Evolutionary conservation across 2,329 filamentous ascomycete species (phyloP), one percentile per base, ranked within the genome.

Genomic region (Trichoderma hamatum): DNA sequence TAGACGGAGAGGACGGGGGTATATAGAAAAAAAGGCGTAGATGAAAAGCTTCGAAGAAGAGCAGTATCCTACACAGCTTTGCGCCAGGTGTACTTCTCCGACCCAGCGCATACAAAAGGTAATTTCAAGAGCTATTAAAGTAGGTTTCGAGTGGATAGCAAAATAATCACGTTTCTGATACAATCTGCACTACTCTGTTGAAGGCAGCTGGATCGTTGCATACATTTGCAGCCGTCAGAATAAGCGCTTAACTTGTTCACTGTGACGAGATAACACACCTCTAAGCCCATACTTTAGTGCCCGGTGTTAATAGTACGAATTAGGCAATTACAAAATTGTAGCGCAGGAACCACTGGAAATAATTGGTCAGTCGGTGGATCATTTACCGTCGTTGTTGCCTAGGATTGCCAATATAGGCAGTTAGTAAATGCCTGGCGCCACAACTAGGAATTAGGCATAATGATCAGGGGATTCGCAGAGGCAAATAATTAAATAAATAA

Each of bases 321-420:
- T 49, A 49, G 46, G 46, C 46, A 49, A 49, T 49, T 24, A 49
- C 7, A 24, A 49, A 24, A 5, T 1, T 5, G n/a, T 60, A 60
- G 58, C 58, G 24, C 58, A 60, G 58, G 58, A 46, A 60, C 58
- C 36, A 9, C 26, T 30, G 9, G 11, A 60, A 36, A 30, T 39
- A 30, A 60, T 46, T 60, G 58, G 58, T 46, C 36, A 60, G 24
- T 21, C 36, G 26, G 36, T 24, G 19, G 36, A 46, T 24, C 16
- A 46, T 60, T 54, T 30, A 28, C 19, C 32, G 9, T 43, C 56
- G 36, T 39, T 46, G 36, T 28, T 43, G 58, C 58, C 36, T 24
- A 46, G 36, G 24, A 14, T 46, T 46, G 58, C 58, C 36, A 21
- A 30, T 60, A 43, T 60, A 60, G 58, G 58, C 58, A 60, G 58